Evolutionary conservation across 2,329 filamentous ascomycete genomes (phyloP).

Genomic region (Chrysoporthe cubensis): DNA sequence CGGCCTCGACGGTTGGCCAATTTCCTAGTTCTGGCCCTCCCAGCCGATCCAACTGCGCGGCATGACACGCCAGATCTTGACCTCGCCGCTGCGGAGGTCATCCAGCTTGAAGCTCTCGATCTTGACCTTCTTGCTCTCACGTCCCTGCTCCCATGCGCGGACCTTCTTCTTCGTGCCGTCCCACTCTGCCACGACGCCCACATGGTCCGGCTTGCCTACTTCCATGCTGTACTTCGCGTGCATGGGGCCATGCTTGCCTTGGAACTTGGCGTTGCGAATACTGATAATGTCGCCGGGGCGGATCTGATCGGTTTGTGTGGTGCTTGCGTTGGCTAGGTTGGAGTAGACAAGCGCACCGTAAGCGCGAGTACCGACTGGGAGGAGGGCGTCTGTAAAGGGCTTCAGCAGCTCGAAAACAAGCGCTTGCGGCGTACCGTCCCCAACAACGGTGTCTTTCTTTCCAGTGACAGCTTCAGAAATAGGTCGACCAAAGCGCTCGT

Average conservation of each 20-base stretch:
- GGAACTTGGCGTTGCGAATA: constrained; percentile 90
- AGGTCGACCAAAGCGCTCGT: constrained; percentile 77
- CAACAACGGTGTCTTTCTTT: constrained; percentile 80
- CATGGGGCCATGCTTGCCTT: constrained; percentile 93
- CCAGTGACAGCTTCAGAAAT: constrained; percentile 72
- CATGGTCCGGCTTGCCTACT: constrained; percentile 86
- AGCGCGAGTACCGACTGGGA: constrained; percentile 82
- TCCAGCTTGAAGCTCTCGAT: constrained; percentile 92
- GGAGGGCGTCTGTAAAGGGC: constrained; percentile 73
- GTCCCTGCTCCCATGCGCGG: constrained; percentile 89
- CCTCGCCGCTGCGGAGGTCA: constrained; percentile 89
- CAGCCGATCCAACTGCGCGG: constrained; percentile 90
- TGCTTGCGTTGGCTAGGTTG: constrained; percentile 92
- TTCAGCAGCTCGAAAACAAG: constrained; percentile 80
- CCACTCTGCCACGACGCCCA: constrained; percentile 92
- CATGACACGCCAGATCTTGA: constrained; percentile 97
- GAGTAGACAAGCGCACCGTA: constrained; percentile 93
- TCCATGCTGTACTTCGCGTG: constrained; percentile 91
- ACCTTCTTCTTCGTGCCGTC: constrained; percentile 99
- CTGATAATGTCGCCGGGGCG: constrained; percentile 88
- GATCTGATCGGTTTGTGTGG: constrained; percentile 90
- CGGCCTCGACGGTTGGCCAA: constrained; percentile 19
- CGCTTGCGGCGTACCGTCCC: constrained; percentile 78
- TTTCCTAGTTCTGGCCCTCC: constrained; percentile 64
- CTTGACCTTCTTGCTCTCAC: constrained; percentile 92